Percentiles rank a stretch among this genome's conserved stretches.
These are phyloP conservation scores for Cladosporium austrohemisphaericum DNA, from an alignment of 2,329 filamentous ascomycete genomes.

Conservation along the genomic window DNA sequence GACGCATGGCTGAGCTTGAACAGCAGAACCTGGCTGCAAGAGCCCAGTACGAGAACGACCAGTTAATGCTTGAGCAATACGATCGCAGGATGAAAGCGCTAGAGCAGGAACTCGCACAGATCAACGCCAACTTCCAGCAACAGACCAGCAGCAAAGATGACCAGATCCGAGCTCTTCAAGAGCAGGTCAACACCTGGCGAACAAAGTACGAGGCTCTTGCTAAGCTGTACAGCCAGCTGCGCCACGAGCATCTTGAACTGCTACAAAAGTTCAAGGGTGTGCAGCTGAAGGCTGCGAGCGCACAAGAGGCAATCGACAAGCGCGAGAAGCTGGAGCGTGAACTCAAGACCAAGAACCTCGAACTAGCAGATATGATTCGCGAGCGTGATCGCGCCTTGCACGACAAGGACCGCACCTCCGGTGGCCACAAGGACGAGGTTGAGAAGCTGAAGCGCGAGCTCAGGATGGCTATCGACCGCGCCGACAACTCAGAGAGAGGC, in stretches of 20 bases:
- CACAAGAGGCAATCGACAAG: slow-evolving; percentile 91
- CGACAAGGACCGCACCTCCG: slow-evolving; percentile 82
- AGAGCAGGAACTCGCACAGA: slow-evolving; percentile 77
- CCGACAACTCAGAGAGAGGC: slow-evolving; percentile 84
- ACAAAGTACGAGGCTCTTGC: slow-evolving; percentile 95
- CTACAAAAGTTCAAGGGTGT: slow-evolving; percentile 94
- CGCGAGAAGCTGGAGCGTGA: slow-evolving; percentile 95
- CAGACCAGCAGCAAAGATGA: slow-evolving; percentile 89
- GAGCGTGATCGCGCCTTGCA: slow-evolving; percentile 91
- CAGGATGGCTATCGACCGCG: slow-evolving; percentile 83
- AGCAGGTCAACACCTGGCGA: slow-evolving; percentile 97
- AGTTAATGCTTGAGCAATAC: slow-evolving; percentile 94
- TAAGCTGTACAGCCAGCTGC: slow-evolving; percentile 93
- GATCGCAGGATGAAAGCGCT: slow-evolving; percentile 88
- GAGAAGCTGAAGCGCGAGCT: slow-evolving; percentile 94
- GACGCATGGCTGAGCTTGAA: slow-evolving; percentile 90
- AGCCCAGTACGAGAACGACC: slow-evolving; percentile 94
- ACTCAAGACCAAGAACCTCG: slow-evolving; percentile 99
- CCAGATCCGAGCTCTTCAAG: slow-evolving; percentile 85
- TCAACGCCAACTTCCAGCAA: slow-evolving; percentile 78
- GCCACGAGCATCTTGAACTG: slow-evolving; percentile 90
- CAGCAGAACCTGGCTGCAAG: slow-evolving; percentile 91
- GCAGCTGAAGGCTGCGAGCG: slow-evolving; percentile 92
- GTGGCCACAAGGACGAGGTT: slow-evolving; percentile 84
- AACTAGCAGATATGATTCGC: slow-evolving; percentile 96